phyloP scores from a whole-genome alignment of 1,139 yeast genomes.

The Geotrichum histeridarum region DNA sequence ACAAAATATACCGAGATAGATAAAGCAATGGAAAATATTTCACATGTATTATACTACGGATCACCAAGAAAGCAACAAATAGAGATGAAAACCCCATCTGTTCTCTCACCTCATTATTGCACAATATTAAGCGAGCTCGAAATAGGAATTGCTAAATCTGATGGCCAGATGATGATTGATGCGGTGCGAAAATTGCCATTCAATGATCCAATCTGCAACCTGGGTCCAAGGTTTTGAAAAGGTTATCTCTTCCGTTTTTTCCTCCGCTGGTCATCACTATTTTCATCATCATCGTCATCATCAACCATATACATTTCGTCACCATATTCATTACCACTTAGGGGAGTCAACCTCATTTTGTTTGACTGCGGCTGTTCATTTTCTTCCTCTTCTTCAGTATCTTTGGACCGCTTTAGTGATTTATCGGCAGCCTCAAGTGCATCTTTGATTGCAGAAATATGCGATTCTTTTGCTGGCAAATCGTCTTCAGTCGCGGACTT shows the following conservation, averaged over 20 bases:
- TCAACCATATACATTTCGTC: neutral
- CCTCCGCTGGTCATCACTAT: neutral
- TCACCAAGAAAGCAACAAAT: neutral
- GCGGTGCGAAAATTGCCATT: too few species aligned
- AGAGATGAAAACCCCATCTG: neutral
- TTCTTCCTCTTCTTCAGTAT: neutral
- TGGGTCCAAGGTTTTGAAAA: too few species aligned
- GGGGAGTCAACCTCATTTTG: neutral
- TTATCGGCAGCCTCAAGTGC: too few species aligned
- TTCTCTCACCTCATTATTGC: neutral
- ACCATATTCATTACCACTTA: neutral
- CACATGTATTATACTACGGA: neutral
- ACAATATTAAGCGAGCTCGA: too few species aligned
- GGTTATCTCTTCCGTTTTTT: neutral
- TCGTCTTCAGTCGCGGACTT: too few species aligned
- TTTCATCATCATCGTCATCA: conserved; percentile 1
- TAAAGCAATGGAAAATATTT: neutral
- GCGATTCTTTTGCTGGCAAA: too few species aligned
- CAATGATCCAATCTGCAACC: too few species aligned
- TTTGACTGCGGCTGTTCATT: neutral
- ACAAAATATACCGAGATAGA: too few species aligned
- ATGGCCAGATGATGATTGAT: too few species aligned
- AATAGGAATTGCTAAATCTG: too few species aligned
- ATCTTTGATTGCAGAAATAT: too few species aligned
- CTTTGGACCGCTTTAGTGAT: neutral